Base-by-base conservation (phyloP, 2,329 filamentous ascomycete genomes). In the Juglanconis sp. region DNA sequence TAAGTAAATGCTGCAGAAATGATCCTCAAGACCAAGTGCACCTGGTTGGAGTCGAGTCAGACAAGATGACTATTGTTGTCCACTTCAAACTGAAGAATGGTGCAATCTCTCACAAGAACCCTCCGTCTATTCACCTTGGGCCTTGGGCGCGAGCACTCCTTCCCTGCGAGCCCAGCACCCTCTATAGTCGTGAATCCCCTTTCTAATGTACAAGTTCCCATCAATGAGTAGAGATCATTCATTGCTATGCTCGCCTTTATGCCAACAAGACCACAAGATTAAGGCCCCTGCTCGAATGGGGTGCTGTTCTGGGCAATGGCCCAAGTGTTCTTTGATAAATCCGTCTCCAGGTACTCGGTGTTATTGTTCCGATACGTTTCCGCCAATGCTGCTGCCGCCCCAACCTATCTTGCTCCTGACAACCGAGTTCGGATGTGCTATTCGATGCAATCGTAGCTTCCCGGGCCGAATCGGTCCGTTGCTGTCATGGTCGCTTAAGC, bases 201-300 rank as follows among this genome's bases (percentile, higher is more conserved):
- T 53, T 74, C 72, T 81, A 81, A 74, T 80, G 75, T 82, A 81
- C 78, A 82, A 69, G 74, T 73, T 70, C 72, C 75, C 73, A 76
- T 75, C 60, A 69, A 71, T 73, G 80, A 80, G 79, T 77, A 81
- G 80, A 80, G 78, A 82, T 79, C 74, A 74, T 79, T 76, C 74
- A 74, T 77, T 74, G 73, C 73, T 74, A 78, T 73, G 70, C 72
- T 65, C 64, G 64, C 64, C 64, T 61, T 52, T 64, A 48, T 52
- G 47, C 52, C 56, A 57, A 56, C 59, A 56, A 53, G 56, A 36
- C 49, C 42, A 56, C 56, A 40, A 56, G 42, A 60, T 59, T 56
- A 62, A 40, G 42, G 42, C 60, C 67, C 67, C 66, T 69, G 67
- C 62, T 64, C 57, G 47, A 58, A 63, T 48, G 58, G 53, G 63